Conservation (phyloP, 768 basidiomycete genomes). For the Pisolithus albus region DNA sequence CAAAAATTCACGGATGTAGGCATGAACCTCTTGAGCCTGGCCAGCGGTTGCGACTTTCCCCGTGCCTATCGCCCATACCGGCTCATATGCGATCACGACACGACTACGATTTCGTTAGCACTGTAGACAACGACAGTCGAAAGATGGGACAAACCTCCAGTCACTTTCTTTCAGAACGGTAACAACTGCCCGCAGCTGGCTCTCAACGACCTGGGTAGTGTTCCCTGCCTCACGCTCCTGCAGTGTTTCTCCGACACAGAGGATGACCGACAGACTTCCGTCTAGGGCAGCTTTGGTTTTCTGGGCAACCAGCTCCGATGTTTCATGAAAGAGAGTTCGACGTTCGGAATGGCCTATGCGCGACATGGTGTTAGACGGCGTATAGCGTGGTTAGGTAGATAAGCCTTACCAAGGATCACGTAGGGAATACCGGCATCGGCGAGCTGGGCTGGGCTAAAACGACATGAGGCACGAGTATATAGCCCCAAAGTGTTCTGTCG, state of each 20-base stretch:
- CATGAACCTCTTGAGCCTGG: conserved; percentile 94
- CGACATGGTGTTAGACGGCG: neutral
- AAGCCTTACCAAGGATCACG: conserved; percentile 73
- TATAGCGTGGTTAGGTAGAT: neutral
- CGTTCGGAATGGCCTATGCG: conserved; percentile 88
- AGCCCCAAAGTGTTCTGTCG: conserved; percentile 10
- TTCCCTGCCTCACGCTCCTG: conserved; percentile 72
- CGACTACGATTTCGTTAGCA: conserved; percentile 40
- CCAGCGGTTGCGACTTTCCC: conserved; percentile 87
- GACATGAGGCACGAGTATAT: neutral
- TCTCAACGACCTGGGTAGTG: conserved; percentile 75
- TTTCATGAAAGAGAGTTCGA: conserved; percentile 86
- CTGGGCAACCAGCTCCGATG: conserved; percentile 70
- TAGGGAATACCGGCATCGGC: conserved; percentile 81
- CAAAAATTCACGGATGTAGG: conserved; percentile 73
- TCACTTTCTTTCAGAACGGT: conserved; percentile 51
- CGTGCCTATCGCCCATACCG: conserved; percentile 98
- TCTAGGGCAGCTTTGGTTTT: conserved; percentile 84
- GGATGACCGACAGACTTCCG: conserved; percentile 75
- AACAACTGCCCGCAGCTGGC: conserved; percentile 74
- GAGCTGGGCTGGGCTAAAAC: conserved; percentile 69
- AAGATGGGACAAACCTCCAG: conserved; percentile 63
- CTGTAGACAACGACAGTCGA: neutral
- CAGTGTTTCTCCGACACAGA: conserved; percentile 95
- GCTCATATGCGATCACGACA: conserved; percentile 93